A percentile compares a stretch with the other conserved stretches of the same genome.
These are phyloP conservation scores for Pseudogymnoascus destructans DNA, from an alignment of 2,329 filamentous ascomycete species.

Conservation along the genomic window DNA sequence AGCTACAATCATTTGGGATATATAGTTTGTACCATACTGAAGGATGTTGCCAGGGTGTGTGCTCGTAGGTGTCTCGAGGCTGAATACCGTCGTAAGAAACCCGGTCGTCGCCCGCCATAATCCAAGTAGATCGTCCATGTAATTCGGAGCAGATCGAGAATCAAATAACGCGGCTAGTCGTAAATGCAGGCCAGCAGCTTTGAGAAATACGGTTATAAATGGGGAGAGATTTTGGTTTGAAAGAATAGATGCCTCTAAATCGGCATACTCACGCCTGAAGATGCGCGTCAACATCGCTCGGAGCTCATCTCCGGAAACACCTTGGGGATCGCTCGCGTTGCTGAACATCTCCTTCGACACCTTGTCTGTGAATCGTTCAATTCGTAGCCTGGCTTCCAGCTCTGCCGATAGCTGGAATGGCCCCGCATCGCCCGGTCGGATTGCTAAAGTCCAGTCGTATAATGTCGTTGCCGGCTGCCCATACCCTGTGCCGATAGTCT, in stretches of 20 bases:
- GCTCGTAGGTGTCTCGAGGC: constrained; percentile 39
- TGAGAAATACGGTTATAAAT: constrained; percentile 52
- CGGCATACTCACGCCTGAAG: constrained; percentile 50
- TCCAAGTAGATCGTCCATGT: constrained; percentile 61
- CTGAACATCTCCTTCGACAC: constrained; percentile 70
- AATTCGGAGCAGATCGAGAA: constrained; percentile 56
- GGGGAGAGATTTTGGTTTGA: constrained; percentile 42
- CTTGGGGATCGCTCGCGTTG: constrained; percentile 59
- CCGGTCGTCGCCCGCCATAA: constrained; percentile 59
- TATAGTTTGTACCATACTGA: constrained; percentile 58
- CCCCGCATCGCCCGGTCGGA: constrained; percentile 45
- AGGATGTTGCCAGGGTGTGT: constrained; percentile 37
- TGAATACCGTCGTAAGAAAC: constrained; percentile 48
- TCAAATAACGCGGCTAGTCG: constrained; percentile 73
- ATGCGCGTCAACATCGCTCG: constrained; percentile 53
- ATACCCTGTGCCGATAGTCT: constrained; percentile 70
- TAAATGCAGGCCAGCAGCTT: constrained; percentile 61
- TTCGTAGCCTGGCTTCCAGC: constrained; percentile 54
- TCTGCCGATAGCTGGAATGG: constrained; percentile 47
- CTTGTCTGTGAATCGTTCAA: constrained; percentile 65
- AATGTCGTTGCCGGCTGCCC: constrained; percentile 67
- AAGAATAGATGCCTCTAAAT: constrained; percentile 47
- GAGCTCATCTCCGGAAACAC: constrained; percentile 54
- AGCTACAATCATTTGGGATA: constrained; percentile 77
- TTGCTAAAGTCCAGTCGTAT: constrained; percentile 61